Evolutionary conservation across 768 basidiomycete genomes (phyloP), one percentile per base, ranked within the genome.

Genomic region (Auricularia auricula-judae): DNA sequence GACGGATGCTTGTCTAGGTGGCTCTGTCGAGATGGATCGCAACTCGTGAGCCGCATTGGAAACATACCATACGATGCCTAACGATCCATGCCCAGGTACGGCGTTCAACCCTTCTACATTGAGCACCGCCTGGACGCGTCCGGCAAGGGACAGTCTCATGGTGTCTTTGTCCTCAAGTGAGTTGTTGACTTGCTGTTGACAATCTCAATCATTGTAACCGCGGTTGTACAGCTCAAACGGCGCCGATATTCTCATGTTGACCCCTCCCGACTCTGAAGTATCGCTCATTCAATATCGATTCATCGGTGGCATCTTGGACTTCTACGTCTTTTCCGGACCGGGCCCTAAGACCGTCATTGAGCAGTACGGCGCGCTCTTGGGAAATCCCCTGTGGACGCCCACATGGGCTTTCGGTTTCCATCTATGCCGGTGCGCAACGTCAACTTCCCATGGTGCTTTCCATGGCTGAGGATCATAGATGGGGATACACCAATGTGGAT

Each of bases 401-500:
- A 68, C 66, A 56, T 75, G 74, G 74, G 64, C 71, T 2, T 72
- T 73, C 51, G 74, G 72, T 2, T 71, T 72, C 65, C 74, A 75
- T 62, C 68, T 72, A 29, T 54, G 8, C 62, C 35, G 39, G 12
- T 62, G 84, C 68, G 87, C 21, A 10, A 16, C 47, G 14, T 21
- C 21, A 18, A 18, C 21, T 16, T 5, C 11, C 1, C 33, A 23
- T 70, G 63, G 72, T 74, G 63, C 29, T 29, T 29, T 29, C 43
- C 43, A 21, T 10, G 47, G 47, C 47, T 51, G 18, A 51, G 1
- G 14, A 21, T 51, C 14, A 18, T 76, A 80, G 81, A 65, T 85
- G 80, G 80, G 82, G 82, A 3, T 83, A 81, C 65, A 65, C 69
- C 34, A 77, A 82, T 67, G 69, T 89, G 23, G 80, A 76, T 63